Percentiles rank a stretch among this genome's conserved stretches.
These are phyloP conservation scores for Ceratocystiopsis sp. DNA, from an alignment of 2,329 filamentous ascomycete species.

Conservation along the genomic window DNA sequence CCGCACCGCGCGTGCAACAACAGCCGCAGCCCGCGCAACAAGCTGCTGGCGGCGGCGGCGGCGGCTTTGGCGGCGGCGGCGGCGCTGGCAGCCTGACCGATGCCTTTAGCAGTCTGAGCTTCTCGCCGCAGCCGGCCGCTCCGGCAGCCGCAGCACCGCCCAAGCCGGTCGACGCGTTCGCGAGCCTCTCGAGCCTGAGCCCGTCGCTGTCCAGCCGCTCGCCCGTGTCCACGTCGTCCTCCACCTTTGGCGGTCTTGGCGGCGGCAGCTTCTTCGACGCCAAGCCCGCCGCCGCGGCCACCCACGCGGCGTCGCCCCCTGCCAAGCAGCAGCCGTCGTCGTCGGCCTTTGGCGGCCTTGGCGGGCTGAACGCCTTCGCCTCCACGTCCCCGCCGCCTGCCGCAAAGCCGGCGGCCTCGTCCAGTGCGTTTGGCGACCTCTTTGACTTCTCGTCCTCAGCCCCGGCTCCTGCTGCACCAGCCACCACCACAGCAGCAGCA, in stretches of 20 bases:
- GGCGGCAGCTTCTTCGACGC: slow-evolving; percentile 75
- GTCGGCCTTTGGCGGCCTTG: slow-evolving; percentile 42
- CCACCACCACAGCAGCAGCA: slow-evolving; percentile 16
- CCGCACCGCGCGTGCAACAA: slow-evolving; percentile 59
- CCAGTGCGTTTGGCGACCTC: slow-evolving; percentile 55
- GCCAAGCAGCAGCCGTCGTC: slow-evolving; percentile 4
- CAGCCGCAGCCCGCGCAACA: slow-evolving; percentile 27
- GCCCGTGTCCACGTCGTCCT: slow-evolving; percentile 13
- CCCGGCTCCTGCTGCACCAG: slow-evolving; percentile 26
- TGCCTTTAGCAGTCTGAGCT: slow-evolving; percentile 24
- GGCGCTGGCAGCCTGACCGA: slow-evolving; percentile 21
- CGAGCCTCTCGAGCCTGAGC: slow-evolving; percentile 3
- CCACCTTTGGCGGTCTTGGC: slow-evolving; percentile 35
- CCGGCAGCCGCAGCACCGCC: slow-evolving; percentile 8
- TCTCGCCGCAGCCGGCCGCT: slow-evolving; percentile 21
- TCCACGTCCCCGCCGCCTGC: slow-evolving; percentile 16
- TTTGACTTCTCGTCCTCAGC: slow-evolving; percentile 54
- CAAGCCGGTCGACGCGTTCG: slow-evolving; percentile 10
- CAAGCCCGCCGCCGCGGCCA: slow-evolving; percentile 25
- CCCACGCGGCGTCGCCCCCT: too few relatives aligned
- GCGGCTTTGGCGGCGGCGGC: slow-evolving; percentile 22
- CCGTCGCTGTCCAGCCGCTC: slow-evolving; percentile 14
- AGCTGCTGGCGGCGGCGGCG: slow-evolving; percentile 18
- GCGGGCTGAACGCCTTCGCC: slow-evolving; percentile 29
- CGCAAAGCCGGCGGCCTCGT: slow-evolving; percentile 17